Conservation (phyloP, 78 protist species). For the Creolimax fragrantissima region DNA sequence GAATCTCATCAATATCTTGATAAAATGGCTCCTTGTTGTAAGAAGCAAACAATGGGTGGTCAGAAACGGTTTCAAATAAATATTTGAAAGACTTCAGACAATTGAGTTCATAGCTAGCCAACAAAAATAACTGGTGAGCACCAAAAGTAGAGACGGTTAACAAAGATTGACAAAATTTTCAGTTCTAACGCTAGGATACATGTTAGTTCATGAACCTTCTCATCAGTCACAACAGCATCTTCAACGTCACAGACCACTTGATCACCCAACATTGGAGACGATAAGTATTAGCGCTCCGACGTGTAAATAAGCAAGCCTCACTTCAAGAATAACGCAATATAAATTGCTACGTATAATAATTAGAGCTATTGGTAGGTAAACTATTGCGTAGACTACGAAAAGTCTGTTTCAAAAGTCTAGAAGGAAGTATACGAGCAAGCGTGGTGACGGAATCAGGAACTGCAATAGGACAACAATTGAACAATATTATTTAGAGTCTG, state of each 20-base stretch:
- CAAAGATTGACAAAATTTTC: neutral
- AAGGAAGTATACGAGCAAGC: too few species aligned
- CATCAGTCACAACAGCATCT: neutral
- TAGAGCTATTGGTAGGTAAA: too few species aligned
- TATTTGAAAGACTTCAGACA: neutral
- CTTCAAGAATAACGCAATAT: too few species aligned
- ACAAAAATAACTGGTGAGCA: neutral
- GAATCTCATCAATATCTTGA: slow-evolving; percentile 38
- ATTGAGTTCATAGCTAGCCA: neutral
- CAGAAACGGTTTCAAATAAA: neutral
- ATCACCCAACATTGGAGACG: too few species aligned
- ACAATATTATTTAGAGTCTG: too few species aligned
- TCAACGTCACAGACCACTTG: neutral
- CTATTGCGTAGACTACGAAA: too few species aligned
- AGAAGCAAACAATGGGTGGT: neutral
- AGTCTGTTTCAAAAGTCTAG: too few species aligned
- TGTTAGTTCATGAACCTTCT: neutral
- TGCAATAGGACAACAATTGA: too few species aligned
- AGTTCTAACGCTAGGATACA: neutral
- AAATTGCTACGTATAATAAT: too few species aligned
- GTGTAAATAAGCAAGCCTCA: too few species aligned
- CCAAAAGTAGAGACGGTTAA: neutral
- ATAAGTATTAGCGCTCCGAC: too few species aligned
- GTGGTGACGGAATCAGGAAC: too few species aligned
- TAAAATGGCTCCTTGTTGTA: neutral